These are phyloP conservation scores for Backusella liffmaniae DNA, from an alignment of 192 early-diverging fungal genomes.

Conservation along the genomic window DNA sequence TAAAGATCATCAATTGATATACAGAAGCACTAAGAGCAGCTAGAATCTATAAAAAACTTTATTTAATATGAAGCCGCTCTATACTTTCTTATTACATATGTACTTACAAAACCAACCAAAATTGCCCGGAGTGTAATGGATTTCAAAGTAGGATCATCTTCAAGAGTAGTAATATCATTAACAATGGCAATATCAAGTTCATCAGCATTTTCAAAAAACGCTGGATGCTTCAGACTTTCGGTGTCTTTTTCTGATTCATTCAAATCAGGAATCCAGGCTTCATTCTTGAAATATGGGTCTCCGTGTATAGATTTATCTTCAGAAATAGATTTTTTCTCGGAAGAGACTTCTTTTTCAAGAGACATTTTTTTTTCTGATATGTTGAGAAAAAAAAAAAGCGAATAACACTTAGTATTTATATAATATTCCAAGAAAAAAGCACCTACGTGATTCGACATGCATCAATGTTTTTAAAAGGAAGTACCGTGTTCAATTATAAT, in stretches of 20 bases:
- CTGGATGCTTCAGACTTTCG: neutral
- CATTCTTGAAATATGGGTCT: neutral
- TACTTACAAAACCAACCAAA: slow-evolving; percentile 56
- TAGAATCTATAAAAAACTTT: slow-evolving; percentile 29
- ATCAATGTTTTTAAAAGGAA: neutral
- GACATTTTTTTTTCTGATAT: neutral
- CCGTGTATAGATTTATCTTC: neutral
- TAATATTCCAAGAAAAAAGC: neutral
- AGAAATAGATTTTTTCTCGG: neutral
- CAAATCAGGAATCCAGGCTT: neutral
- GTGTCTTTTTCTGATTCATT: neutral
- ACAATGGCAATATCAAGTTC: slow-evolving; percentile 18
- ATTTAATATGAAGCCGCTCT: neutral
- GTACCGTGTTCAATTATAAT: neutral
- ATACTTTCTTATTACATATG: neutral
- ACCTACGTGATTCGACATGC: neutral
- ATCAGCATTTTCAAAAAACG: slow-evolving; percentile 3
- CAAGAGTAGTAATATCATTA: slow-evolving; percentile 18
- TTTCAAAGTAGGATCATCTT: slow-evolving; percentile 58
- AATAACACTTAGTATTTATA: neutral
- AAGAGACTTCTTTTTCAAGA: neutral
- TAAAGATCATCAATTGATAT: slow-evolving; percentile 79
- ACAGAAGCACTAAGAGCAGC: slow-evolving; percentile 54
- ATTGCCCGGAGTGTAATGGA: slow-evolving; percentile 66
- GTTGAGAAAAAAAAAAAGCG: neutral